These are phyloP conservation scores for Metroxylon sagu DNA, from an alignment of 176 grass and related monocot genomes.

Conservation along the genomic window DNA sequence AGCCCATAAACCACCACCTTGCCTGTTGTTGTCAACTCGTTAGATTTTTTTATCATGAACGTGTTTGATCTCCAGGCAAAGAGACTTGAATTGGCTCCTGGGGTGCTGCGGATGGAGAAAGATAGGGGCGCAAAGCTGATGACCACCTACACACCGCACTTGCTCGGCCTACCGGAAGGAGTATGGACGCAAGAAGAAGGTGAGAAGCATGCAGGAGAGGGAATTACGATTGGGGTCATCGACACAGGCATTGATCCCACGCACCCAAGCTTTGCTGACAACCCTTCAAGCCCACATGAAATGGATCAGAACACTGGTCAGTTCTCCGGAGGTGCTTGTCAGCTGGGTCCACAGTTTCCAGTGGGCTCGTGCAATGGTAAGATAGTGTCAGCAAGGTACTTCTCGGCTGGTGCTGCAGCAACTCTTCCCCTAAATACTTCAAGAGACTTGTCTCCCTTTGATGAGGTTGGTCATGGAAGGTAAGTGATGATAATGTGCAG, in stretches of 20 bases:
- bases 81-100: conserved; percentile 21
- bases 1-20: neutral
- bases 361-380: conserved; percentile 56
- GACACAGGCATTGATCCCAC: conserved; percentile 50
- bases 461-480: conserved; percentile 57
- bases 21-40: too few species aligned
- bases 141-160: conserved; percentile 53
- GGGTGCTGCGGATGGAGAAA: conserved; percentile 39
- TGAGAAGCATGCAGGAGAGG: conserved; percentile 26
- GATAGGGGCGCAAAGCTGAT: conserved; percentile 34
- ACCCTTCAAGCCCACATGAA: neutral
- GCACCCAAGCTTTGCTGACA: conserved; percentile 49
- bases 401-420: conserved; percentile 25
- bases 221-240: conserved; percentile 48
- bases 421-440: conserved; percentile 37
- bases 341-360: conserved; percentile 23
- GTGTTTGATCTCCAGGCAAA: conserved; percentile 12
- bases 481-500: neutral
- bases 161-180: conserved; percentile 31
- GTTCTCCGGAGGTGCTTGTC: conserved; percentile 11
- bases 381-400: conserved; percentile 52
- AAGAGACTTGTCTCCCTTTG: conserved; percentile 47
- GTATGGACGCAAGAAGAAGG: conserved; percentile 11
- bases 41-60: too few species aligned
- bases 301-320: neutral